Base-by-base conservation (phyloP, 768 basidiomycete species). In the Nidularia pulvinata region DNA sequence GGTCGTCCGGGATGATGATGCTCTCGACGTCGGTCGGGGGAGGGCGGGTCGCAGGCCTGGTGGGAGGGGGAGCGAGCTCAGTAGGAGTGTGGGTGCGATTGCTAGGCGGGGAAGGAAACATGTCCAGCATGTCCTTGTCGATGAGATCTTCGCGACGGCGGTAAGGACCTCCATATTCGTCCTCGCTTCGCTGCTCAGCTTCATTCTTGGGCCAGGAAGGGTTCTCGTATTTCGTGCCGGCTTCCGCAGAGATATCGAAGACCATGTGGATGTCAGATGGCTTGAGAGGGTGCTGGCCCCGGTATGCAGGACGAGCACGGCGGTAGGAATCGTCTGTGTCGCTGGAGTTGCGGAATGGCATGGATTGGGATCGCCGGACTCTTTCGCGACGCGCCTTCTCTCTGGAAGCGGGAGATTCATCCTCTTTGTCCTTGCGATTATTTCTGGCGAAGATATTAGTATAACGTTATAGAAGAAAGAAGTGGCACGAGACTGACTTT, bases 281-380 rank as follows among this genome's bases (percentile, higher is more conserved):
- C 16, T 57, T 51, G n/a, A 58, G 49, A 10, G 53, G 55, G 19
- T 33, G 52, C 22, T 57, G 45, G 13, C 61, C 59, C 34, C 52
- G 52, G 43, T 56, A 58, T 43, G 51, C 36, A 5, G 59, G 57
- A 1, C 55, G 56, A 33, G 37, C 36, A 25, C 22, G 51, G n/a
- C 42, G 22, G 32, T 48, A 54, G 7, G 60, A 61, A 1, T 59
- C 51, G 1, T 61, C 59, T 1, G 60, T 59, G 6, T 63, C 59
- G 51, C 48, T 49, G 11, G 62, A 60, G 50, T 36, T 56, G 13
- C 60, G 59, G 7, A 65, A 19, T n/a, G 64, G 62, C 62, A 65
- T 56, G 5, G 64, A 65, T 39, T 53, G 50, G 4, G 64, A 65
- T 43, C 68, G 64, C 55, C 65, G 33, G 55, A 48, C 36, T 35